Percentiles rank a stretch among this genome's conserved stretches.
Evolutionary conservation across 345 rosid genomes (phyloP).

Genomic region (Odontarrhena argentea): DNA sequence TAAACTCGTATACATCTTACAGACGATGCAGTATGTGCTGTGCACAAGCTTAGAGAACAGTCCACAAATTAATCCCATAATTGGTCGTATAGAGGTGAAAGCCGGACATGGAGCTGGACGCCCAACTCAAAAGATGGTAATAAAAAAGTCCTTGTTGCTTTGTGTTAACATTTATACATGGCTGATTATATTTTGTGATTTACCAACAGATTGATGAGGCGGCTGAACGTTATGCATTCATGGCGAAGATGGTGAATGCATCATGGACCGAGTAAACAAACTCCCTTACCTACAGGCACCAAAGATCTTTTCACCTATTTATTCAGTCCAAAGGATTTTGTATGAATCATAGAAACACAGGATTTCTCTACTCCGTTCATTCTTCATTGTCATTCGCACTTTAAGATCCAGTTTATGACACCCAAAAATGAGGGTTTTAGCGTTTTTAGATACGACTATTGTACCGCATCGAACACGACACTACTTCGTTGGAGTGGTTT

Average conservation of each 20-base stretch:
- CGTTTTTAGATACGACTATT: too few species aligned
- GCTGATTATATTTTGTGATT: constrained; percentile 3
- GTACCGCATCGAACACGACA: too few species aligned
- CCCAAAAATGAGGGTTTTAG: not conserved
- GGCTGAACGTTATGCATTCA: constrained; percentile 78
- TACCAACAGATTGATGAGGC: constrained; percentile 78
- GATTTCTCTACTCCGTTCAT: not conserved
- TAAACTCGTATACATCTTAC: constrained; percentile 27
- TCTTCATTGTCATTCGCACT: not conserved
- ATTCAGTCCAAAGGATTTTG: not conserved
- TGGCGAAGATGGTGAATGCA: constrained; percentile 74
- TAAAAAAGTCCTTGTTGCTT: not conserved
- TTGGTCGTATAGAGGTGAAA: constrained; percentile 85
- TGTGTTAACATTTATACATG: not conserved
- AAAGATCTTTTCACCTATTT: constrained; percentile 4
- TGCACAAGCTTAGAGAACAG: constrained; percentile 79
- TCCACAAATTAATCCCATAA: constrained; percentile 83
- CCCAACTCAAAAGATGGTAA: constrained; percentile 82
- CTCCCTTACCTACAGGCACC: not conserved
- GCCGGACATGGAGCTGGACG: constrained; percentile 97
- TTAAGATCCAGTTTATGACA: constrained; percentile 5
- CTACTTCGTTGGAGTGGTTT: too few species aligned
- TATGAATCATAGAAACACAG: constrained; percentile 3
- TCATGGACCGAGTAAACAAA: constrained; percentile 61
- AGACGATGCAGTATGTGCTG: constrained; percentile 83